phyloP scores from a whole-genome alignment of 2,329 filamentous ascomycete genomes.

The Pezizomycotina sp. region DNA sequence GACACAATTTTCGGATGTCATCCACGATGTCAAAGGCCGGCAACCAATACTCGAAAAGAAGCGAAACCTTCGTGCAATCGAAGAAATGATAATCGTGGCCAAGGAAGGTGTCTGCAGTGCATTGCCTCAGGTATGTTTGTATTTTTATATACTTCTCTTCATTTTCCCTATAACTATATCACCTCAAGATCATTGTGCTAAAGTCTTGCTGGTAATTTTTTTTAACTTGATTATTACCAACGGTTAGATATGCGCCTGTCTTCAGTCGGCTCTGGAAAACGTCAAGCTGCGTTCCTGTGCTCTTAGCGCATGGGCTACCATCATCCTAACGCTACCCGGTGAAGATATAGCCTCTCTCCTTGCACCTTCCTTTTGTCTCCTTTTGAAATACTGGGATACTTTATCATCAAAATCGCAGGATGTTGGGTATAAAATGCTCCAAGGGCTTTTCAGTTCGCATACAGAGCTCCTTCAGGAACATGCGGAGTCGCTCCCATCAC shows the following conservation, averaged over 20 bases:
- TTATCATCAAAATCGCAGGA: conserved; percentile 47
- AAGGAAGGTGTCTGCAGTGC: conserved; percentile 58
- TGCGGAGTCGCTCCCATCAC: conserved; percentile 60
- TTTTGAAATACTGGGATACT: conserved; percentile 60
- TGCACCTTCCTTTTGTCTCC: conserved; percentile 77
- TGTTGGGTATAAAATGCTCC: conserved; percentile 46
- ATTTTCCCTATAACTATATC: no score
- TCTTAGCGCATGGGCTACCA: conserved; percentile 67
- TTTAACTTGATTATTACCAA: conserved; percentile 8
- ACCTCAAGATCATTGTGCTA: no score
- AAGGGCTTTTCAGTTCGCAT: conserved; percentile 48
- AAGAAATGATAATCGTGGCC: conserved; percentile 69
- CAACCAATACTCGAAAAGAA: conserved; percentile 51
- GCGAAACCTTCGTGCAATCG: conserved; percentile 64
- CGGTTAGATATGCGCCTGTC: conserved; percentile 66
- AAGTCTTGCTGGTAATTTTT: no score
- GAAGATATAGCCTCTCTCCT: conserved; percentile 66
- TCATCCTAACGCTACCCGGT: conserved; percentile 57
- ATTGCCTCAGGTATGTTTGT: conserved; percentile 61
- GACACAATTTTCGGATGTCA: conserved; percentile 58
- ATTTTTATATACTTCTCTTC: no score
- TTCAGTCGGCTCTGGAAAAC: conserved; percentile 66
- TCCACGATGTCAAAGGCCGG: conserved; percentile 50
- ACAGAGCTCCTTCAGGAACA: conserved; percentile 44
- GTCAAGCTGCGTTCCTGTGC: conserved; percentile 59